Evolutionary conservation across 192 early-diverging fungal genomes (phyloP), one percentile per base, ranked within the genome.

Genomic region (Coemansia sp.): DNA sequence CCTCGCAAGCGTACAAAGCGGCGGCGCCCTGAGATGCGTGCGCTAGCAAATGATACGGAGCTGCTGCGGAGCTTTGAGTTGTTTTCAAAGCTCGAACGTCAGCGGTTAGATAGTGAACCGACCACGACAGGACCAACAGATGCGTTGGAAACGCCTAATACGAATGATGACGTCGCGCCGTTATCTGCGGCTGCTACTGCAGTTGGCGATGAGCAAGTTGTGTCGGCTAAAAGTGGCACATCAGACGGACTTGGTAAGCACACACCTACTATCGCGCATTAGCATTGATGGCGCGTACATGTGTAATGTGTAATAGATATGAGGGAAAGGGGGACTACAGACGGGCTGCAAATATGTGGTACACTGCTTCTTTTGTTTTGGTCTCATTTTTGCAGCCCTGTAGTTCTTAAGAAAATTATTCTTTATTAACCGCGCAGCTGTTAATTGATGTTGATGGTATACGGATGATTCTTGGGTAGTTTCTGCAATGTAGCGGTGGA

Each of bases 1-100:
- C 27, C 49, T 28, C 66, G 67, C 22, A 32, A 24, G 38, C 47
- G 56, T 44, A 54, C 69, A 3, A 79, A 69, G 65, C 59, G 68
- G 62, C 65, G 66, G 31, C 68, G 73, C 23, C 28, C 31, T 14
- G 59, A 64, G 30, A 18, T 52, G 12, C 65, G 68, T 47, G 31
- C 31, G 0, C 47, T 70, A 26, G 65, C 61, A 16, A 23, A 68
- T 41, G 78, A 81, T 24, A 53, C 54, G 3, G 78, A 81, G 50
- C 60, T 81, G 51, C 24, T 75, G 49, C 73, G 69, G 56, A 81
- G 78, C 31, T 52, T 76, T 38, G 73, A 67, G 60, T 30, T 81
- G 8, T 81, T 64, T 52, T 65, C 65, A 21, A 64, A 65, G 54
- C 49, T 81, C 48, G 68, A 76, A 31, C 67, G 60, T 53, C 69